Conservation (phyloP, 2,329 filamentous ascomycete species). For the Colletotrichum navitas region DNA sequence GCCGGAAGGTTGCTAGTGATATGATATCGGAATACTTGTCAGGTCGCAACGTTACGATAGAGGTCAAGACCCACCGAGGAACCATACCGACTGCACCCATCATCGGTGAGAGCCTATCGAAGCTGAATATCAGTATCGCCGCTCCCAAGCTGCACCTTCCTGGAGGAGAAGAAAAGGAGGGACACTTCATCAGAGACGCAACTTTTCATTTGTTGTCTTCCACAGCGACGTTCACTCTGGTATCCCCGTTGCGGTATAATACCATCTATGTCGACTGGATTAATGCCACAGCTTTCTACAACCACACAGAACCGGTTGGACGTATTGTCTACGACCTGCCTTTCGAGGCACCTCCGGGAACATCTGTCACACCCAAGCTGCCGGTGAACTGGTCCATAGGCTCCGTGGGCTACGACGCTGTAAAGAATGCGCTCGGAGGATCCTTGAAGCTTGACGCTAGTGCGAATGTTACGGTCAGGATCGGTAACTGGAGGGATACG, state of each 20-base stretch:
- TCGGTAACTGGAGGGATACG: conserved; percentile 80
- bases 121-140: conserved; percentile 77
- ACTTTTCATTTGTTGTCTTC: conserved; percentile 90
- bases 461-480: conserved; percentile 79
- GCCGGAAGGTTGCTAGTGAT: conserved; percentile 73
- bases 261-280: conserved; percentile 83
- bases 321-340: conserved; percentile 80
- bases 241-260: conserved; percentile 80
- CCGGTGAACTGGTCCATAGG: conserved; percentile 85
- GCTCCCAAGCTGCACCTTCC: conserved; percentile 76
- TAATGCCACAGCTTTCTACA: conserved; percentile 88
- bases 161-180: conserved; percentile 59
- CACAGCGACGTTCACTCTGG: conserved; percentile 85
- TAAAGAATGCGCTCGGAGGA: conserved; percentile 85
- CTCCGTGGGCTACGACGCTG: conserved; percentile 84
- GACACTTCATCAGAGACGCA: conserved; percentile 85
- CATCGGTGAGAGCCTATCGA: conserved; percentile 79
- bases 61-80: conserved; percentile 75
- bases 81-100: conserved; percentile 81
- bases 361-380: conserved; percentile 78
- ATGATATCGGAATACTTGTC: conserved; percentile 90
- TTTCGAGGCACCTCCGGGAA: conserved; percentile 82
- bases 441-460: conserved; percentile 81
- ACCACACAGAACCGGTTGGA: conserved; percentile 82
- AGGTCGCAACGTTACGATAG: conserved; percentile 85